These are phyloP conservation scores for Eleusine indica DNA, from an alignment of 176 grass and related monocot species.

Conservation along the genomic window DNA sequence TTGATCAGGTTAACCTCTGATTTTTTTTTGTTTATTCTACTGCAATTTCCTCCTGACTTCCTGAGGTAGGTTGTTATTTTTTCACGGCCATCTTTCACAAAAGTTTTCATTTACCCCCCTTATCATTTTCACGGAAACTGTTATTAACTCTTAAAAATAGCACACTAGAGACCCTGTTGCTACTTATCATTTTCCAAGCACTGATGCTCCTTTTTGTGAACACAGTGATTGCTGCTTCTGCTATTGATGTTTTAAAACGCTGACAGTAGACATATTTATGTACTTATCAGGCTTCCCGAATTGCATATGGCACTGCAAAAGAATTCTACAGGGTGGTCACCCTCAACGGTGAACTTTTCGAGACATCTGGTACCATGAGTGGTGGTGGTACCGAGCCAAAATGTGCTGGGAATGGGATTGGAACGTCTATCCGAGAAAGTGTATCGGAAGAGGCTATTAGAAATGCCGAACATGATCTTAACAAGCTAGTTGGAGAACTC, in stretches of 20 bases:
- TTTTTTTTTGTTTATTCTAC: constrained; percentile 22
- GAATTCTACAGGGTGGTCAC: constrained; percentile 93
- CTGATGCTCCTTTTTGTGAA: background rate
- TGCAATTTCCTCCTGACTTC: constrained; percentile 22
- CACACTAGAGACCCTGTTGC: background rate
- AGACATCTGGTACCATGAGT: constrained; percentile 91
- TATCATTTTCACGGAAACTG: constrained; percentile 1
- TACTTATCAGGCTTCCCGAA: constrained; percentile 79
- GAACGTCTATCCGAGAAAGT: constrained; percentile 71
- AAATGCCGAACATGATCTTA: constrained; percentile 69
- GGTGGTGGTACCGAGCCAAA: constrained; percentile 70
- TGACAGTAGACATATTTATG: constrained; percentile 25
- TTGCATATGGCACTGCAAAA: constrained; percentile 69
- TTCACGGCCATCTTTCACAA: background rate
- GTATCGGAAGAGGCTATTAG: constrained; percentile 63
- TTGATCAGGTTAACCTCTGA: constrained; percentile 77
- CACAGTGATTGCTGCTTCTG: background rate
- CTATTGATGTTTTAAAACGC: background rate
- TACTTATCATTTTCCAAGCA: constrained; percentile 1
- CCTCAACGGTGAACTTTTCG: constrained; percentile 84
- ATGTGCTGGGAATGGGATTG: constrained; percentile 90
- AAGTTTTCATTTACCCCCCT: background rate
- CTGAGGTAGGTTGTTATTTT: constrained; percentile 10
- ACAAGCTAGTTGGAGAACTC: constrained; percentile 67
- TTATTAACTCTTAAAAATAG: background rate